Conservation (phyloP, 2,329 filamentous ascomycete species). For the Aspergillus sclerotialis region DNA sequence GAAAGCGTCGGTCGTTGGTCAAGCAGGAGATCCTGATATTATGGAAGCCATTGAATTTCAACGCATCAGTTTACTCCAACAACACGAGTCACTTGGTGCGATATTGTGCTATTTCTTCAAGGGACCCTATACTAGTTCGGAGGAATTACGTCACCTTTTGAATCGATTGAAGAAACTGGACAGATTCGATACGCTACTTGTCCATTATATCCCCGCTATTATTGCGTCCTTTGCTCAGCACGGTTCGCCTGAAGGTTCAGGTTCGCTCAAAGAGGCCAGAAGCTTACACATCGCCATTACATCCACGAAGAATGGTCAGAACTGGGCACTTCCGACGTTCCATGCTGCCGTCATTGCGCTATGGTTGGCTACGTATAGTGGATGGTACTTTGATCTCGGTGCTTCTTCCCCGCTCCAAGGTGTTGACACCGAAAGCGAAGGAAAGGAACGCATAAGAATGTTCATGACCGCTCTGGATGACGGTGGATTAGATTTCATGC, state of each 20-base stretch:
- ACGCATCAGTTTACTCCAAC: constrained; percentile 69
- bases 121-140: constrained; percentile 59
- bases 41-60: constrained; percentile 76
- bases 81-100: constrained; percentile 83
- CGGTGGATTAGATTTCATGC: constrained; percentile 84
- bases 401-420: constrained; percentile 52
- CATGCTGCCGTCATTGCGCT: constrained; percentile 72
- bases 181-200: constrained; percentile 65
- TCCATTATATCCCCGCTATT: constrained; percentile 77
- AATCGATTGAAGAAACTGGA: constrained; percentile 62
- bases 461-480: constrained; percentile 77
- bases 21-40: constrained; percentile 56
- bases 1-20: constrained; percentile 67
- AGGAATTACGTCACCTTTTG: constrained; percentile 70
- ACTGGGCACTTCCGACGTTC: constrained; percentile 67
- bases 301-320: constrained; percentile 57
- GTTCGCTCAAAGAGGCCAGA: constrained; percentile 61
- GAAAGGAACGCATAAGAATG: constrained; percentile 61
- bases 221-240: constrained; percentile 71
- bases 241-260: constrained; percentile 67
- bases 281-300: constrained; percentile 64
- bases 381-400: constrained; percentile 68
- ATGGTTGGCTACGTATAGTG: constrained; percentile 92
- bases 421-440: constrained; percentile 60
- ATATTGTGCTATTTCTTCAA: constrained; percentile 74